phyloP scores from a whole-genome alignment of 164 flowering plant species.

The Stephania yunnanensis region DNA sequence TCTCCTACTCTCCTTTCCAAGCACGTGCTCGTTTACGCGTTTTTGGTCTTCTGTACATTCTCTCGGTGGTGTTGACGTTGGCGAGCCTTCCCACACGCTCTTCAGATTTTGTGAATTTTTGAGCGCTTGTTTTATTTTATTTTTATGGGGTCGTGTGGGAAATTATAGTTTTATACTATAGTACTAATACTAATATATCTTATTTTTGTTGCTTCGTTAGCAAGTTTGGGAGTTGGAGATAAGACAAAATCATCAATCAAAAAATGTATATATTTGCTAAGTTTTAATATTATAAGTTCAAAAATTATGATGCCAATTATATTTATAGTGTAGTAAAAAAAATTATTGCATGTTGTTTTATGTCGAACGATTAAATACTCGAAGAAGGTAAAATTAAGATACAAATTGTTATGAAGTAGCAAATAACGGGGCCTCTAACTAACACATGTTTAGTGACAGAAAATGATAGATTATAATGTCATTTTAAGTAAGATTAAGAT shows the following conservation, averaged over 20 bases:
- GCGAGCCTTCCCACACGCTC: slow-evolving; percentile 18
- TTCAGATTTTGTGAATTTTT: slow-evolving; percentile 9
- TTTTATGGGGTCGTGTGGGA: not conserved
- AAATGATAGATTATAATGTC: no score
- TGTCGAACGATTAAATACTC: no score
- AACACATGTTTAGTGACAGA: no score
- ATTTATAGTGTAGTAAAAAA: no score
- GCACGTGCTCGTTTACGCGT: slow-evolving; percentile 19
- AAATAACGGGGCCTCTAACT: not conserved
- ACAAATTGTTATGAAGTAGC: no score
- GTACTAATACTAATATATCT: not conserved
- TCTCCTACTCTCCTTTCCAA: not conserved
- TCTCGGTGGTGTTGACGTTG: not conserved
- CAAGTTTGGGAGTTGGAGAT: slow-evolving; percentile 5
- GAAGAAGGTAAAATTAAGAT: no score
- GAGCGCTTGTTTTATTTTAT: not conserved
- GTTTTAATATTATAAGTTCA: no score
- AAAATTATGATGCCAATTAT: no score
- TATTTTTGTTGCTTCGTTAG: not conserved
- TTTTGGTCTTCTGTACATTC: slow-evolving; percentile 14
- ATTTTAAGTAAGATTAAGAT: no score
- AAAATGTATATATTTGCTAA: no score
- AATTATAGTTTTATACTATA: not conserved
- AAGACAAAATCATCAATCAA: not conserved
- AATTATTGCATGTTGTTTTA: no score